phyloP scores from a whole-genome alignment of 148 eudicot species.

The Chenopodium formosanum region DNA sequence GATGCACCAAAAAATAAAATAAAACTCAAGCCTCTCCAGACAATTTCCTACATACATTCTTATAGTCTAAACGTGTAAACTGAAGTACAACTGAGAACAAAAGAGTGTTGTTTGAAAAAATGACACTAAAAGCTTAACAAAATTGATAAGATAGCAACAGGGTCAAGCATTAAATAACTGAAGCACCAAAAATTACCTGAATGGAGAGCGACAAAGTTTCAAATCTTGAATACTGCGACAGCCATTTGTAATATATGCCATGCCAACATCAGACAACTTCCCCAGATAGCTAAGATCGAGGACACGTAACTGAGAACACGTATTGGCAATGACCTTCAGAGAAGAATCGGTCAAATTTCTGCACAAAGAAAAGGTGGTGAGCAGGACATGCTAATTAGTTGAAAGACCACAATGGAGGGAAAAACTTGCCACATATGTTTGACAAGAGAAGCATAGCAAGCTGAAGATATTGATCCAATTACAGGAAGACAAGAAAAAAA shows the following conservation, averaged over 20 bases:
- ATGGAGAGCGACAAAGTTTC: constrained; percentile 56
- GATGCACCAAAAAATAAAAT: neutral
- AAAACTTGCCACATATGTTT: neutral
- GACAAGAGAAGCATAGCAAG: neutral
- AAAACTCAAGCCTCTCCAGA: neutral
- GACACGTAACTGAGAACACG: constrained; percentile 54
- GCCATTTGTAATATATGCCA: constrained; percentile 79
- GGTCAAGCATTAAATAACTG: neutral
- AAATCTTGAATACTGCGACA: constrained; percentile 51
- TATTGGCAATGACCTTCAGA: constrained; percentile 55
- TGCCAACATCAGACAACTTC: constrained; percentile 63
- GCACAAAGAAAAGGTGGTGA: constrained; percentile 34
- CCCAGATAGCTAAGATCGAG: constrained; percentile 60
- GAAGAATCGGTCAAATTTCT: constrained; percentile 80
- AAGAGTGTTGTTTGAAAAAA: neutral
- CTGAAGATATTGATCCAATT: neutral
- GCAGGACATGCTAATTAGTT: neutral
- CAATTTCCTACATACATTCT: neutral
- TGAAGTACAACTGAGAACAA: neutral
- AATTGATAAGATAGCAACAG: neutral
- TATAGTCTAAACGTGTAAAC: neutral
- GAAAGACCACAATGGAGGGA: neutral
- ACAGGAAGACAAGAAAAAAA: neutral
- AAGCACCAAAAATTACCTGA: constrained; percentile 55
- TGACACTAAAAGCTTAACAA: neutral